phyloP scores from a whole-genome alignment of 495 filamentous ascomycete genomes.

The Lophiotrema nucula region DNA sequence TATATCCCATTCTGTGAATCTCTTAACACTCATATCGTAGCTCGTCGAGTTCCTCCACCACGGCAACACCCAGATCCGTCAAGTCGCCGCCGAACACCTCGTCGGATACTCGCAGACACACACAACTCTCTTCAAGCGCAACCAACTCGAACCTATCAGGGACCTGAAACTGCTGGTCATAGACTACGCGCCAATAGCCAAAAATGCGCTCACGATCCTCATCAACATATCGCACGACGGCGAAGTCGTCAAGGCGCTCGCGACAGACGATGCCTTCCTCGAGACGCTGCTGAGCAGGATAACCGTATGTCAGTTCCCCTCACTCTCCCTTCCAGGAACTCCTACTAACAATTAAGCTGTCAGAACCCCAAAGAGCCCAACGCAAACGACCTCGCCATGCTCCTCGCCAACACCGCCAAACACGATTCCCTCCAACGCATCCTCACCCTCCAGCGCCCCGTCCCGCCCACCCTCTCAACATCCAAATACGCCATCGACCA shows the following conservation, averaged over 20 bases:
- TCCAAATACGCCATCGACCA: conserved; percentile 79
- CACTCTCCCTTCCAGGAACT: not conserved
- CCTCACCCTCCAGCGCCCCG: conserved; percentile 58
- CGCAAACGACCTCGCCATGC: conserved; percentile 83
- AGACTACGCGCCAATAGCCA: conserved; percentile 83
- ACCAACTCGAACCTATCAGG: conserved; percentile 74
- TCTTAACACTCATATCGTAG: conserved; percentile 45
- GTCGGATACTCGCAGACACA: conserved; percentile 78
- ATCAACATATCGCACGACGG: conserved; percentile 83
- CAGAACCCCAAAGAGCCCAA: conserved; percentile 66
- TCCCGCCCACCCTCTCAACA: conserved; percentile 61
- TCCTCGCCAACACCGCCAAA: conserved; percentile 88
- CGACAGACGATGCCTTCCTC: conserved; percentile 77
- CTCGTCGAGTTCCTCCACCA: conserved; percentile 90
- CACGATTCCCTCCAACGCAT: conserved; percentile 68
- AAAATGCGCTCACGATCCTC: conserved; percentile 88
- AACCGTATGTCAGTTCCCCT: conserved; percentile 61
- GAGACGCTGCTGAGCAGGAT: conserved; percentile 68
- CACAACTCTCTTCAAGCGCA: conserved; percentile 77
- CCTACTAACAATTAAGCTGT: not conserved
- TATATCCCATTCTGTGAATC: not conserved
- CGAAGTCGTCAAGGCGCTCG: conserved; percentile 69
- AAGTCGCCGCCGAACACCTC: conserved; percentile 77
- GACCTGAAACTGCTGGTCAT: conserved; percentile 85
- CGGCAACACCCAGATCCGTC: conserved; percentile 80